phyloP scores from a whole-genome alignment of 1,284 basidiomycete genomes.

The Xerocomus nothofagi region DNA sequence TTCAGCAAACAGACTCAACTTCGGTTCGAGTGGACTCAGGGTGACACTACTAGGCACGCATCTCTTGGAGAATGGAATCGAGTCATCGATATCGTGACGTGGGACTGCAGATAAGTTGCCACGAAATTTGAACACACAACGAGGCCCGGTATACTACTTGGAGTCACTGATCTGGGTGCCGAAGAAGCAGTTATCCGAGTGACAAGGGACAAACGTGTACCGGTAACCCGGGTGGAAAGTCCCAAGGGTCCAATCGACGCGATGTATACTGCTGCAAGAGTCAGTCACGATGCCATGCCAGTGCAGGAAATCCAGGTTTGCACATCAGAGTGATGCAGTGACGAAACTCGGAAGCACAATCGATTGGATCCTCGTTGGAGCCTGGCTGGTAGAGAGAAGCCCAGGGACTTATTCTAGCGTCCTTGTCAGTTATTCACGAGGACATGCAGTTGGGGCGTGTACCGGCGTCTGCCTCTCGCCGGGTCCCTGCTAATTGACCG shows the following conservation, averaged over 20 bases:
- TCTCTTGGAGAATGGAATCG: too few relatives aligned
- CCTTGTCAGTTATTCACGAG: neutral
- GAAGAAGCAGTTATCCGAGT: neutral
- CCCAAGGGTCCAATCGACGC: neutral
- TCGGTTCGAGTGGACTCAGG: neutral
- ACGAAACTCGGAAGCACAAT: neutral
- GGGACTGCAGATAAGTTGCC: too few relatives aligned
- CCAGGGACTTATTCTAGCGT: neutral
- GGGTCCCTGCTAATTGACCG: conserved; percentile 27
- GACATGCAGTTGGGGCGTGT: conserved; percentile 18
- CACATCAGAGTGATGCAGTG: too few relatives aligned
- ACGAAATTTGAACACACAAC: too few relatives aligned
- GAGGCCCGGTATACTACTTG: conserved; percentile 3
- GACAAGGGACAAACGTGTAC: neutral
- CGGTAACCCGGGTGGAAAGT: neutral
- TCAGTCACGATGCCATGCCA: too few relatives aligned
- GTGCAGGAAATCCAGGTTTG: too few relatives aligned
- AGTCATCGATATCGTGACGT: too few relatives aligned
- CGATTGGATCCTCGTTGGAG: neutral
- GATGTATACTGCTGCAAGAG: too few relatives aligned
- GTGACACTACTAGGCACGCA: neutral
- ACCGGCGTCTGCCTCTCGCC: neutral
- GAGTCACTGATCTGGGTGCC: neutral
- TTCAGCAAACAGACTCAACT: neutral
- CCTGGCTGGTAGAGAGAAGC: neutral